Evolutionary conservation across 2,329 filamentous ascomycete genomes (phyloP).

Genomic region (Ceratocystis albifundus): DNA sequence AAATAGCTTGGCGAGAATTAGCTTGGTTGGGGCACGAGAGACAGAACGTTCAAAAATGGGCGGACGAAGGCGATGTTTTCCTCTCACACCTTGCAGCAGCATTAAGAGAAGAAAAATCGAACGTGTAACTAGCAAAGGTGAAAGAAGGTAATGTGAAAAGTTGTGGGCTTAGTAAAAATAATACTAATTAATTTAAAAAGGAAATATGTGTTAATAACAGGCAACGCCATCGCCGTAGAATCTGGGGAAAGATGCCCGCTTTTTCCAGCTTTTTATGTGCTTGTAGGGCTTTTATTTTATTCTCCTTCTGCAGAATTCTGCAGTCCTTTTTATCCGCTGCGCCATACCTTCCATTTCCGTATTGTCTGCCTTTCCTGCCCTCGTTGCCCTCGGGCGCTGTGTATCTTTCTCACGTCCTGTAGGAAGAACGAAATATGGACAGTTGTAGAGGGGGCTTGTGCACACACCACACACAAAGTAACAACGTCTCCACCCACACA

Average conservation of each 20-base stretch:
- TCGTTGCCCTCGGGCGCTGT: too few species aligned
- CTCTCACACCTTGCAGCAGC: not conserved
- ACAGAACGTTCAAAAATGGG: not conserved
- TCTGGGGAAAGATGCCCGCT: not conserved
- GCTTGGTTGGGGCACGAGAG: not conserved
- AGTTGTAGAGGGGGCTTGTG: not conserved
- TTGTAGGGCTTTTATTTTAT: not conserved
- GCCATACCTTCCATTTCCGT: too few species aligned
- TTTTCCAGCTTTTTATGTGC: not conserved
- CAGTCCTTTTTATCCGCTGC: too few species aligned
- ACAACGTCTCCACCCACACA: conserved; percentile 10
- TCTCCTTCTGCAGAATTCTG: not conserved
- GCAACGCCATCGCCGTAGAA: not conserved
- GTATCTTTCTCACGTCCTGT: too few species aligned
- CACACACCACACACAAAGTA: conserved; percentile 1
- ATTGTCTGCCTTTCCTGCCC: too few species aligned
- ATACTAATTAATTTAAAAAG: not conserved
- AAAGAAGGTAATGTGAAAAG: not conserved
- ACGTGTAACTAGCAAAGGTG: not conserved
- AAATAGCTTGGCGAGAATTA: not conserved
- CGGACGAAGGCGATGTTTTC: not conserved
- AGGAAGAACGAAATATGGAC: not conserved
- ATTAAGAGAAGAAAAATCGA: not conserved
- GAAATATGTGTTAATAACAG: not conserved
- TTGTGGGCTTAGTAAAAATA: too few species aligned